Evolutionary conservation across 768 basidiomycete genomes (phyloP).

Genomic region (Lyophyllum semitale): DNA sequence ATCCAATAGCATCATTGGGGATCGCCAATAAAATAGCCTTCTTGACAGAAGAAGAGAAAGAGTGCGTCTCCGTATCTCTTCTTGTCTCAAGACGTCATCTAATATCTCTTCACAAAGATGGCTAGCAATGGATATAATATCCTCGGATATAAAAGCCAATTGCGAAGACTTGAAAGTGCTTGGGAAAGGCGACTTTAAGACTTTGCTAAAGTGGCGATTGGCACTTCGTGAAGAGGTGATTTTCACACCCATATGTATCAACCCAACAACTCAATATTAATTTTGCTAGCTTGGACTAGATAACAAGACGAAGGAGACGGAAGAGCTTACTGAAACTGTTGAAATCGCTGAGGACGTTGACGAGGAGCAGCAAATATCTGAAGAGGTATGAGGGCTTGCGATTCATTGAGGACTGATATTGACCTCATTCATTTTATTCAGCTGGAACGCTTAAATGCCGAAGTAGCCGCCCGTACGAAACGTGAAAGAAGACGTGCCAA

Average conservation of each 20-base stretch:
- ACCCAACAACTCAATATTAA: neutral
- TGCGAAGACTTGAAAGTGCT: conserved; percentile 93
- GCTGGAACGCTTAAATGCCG: conserved; percentile 83
- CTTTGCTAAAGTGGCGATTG: conserved; percentile 87
- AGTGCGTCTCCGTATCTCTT: conserved; percentile 40
- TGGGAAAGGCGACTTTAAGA: conserved; percentile 97
- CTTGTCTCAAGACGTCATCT: neutral
- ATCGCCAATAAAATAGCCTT: conserved; percentile 78
- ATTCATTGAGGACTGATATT: neutral
- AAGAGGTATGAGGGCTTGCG: conserved; percentile 60
- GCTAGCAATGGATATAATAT: conserved; percentile 71
- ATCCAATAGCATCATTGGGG: conserved; percentile 82
- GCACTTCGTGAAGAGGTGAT: conserved; percentile 86
- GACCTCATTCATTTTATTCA: conserved; percentile 30
- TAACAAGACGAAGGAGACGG: conserved; percentile 68
- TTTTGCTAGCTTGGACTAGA: conserved; percentile 76
- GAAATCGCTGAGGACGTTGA: conserved; percentile 71
- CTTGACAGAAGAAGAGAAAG: conserved; percentile 80
- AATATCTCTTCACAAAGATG: conserved; percentile 52
- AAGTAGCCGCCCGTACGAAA: conserved; percentile 71
- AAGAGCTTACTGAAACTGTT: conserved; percentile 74
- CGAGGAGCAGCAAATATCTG: conserved; percentile 86
- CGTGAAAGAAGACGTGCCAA: conserved; percentile 84
- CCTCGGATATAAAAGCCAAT: conserved; percentile 78
- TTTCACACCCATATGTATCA: no score